Conservation (phyloP, 148 eudicot genomes). For the Silene latifolia region DNA sequence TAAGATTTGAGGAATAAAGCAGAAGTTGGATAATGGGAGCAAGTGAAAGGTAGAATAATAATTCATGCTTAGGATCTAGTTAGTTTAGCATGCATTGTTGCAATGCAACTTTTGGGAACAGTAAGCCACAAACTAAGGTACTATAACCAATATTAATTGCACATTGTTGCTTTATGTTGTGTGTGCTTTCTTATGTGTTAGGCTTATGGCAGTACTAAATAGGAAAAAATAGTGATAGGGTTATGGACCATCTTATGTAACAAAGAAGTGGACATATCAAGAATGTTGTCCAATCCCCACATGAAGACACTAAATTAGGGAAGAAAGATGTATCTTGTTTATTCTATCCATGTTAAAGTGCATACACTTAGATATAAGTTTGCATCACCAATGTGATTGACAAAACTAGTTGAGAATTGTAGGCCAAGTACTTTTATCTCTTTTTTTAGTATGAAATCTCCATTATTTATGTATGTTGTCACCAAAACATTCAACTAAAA, state of each 20-base stretch:
- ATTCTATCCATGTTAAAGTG: neutral
- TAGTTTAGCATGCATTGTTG: conserved; percentile 19
- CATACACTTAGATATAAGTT: conserved; percentile 4
- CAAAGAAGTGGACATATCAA: conserved; percentile 16
- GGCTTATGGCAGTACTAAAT: neutral
- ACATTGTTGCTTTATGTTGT: neutral
- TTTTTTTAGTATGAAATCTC: neutral
- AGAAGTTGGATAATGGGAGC: conserved; percentile 12
- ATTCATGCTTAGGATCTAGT: too few relatives aligned
- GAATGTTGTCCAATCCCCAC: conserved; percentile 15
- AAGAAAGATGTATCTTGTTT: neutral
- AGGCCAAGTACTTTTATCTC: conserved; percentile 13
- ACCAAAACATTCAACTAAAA: conserved; percentile 19
- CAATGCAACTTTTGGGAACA: neutral
- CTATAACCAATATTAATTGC: conserved; percentile 6
- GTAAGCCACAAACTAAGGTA: conserved; percentile 6
- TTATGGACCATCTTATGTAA: neutral
- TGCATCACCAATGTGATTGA: conserved; percentile 18
- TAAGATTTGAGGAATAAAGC: conserved; percentile 9
- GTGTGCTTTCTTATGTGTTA: conserved; percentile 7
- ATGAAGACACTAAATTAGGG: conserved; percentile 11
- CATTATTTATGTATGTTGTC: conserved; percentile 8
- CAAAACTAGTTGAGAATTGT: conserved; percentile 7
- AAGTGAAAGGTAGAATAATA: conserved; percentile 19
- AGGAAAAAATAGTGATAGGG: neutral